These are phyloP conservation scores for Pseudozyma sp. DNA, from an alignment of 1,284 basidiomycete genomes.

Conservation along the genomic window DNA sequence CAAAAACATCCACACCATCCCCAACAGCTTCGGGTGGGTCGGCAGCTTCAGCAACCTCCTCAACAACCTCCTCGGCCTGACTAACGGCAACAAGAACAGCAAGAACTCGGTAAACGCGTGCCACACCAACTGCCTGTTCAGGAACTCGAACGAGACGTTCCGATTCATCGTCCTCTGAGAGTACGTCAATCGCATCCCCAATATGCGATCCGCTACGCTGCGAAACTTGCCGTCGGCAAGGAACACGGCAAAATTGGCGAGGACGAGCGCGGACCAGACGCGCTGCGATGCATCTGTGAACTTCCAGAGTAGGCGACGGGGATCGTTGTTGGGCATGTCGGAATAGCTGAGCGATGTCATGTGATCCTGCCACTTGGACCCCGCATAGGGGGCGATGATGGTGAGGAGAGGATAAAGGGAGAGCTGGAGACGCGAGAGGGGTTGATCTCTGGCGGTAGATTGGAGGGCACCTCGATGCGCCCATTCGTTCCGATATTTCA, in stretches of 20 bases:
- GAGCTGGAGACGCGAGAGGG: constrained; percentile 54
- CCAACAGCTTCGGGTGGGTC: constrained; percentile 60
- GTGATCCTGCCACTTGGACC: constrained; percentile 78
- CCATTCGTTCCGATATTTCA: constrained; percentile 72
- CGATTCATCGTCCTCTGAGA: constrained; percentile 78
- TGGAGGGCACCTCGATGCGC: constrained; percentile 52
- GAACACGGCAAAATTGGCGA: constrained; percentile 85
- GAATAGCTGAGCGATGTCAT: constrained; percentile 89
- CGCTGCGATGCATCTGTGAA: constrained; percentile 78
- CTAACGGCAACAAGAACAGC: constrained; percentile 87
- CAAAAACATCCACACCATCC: constrained; percentile 61
- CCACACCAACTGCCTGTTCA: constrained; percentile 99
- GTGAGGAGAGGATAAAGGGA: constrained; percentile 79
- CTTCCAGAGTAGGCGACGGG: constrained; percentile 78
- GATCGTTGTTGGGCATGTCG: constrained; percentile 71
- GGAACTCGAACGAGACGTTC: constrained; percentile 96
- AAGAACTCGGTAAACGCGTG: constrained; percentile 98
- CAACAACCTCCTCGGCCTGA: constrained; percentile 76
- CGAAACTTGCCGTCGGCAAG: constrained; percentile 91
- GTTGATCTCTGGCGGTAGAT: constrained; percentile 57
- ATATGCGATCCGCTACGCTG: constrained; percentile 82
- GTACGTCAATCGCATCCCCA: constrained; percentile 83
- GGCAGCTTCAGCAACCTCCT: constrained; percentile 73
- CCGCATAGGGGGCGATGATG: constrained; percentile 81
- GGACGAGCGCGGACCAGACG: constrained; percentile 74